A percentile compares a stretch with the other conserved stretches of the same genome.
phyloP scores from a whole-genome alignment of 805 yeast genomes.

The Scheffersomyces coipomensis region DNA sequence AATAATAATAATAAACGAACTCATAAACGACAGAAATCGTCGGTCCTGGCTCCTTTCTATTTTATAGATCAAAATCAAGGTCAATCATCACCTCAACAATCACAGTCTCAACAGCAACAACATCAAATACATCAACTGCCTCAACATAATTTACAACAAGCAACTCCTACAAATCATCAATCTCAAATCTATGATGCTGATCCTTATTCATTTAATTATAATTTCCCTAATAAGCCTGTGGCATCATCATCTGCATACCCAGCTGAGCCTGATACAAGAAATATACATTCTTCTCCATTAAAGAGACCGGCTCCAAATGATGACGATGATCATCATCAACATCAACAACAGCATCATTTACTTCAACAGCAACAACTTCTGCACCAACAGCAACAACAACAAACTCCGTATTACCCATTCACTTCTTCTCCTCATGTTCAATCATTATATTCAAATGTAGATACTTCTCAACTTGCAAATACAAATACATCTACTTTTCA shows the following conservation, averaged over 20 bases:
- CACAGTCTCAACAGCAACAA: slow-evolving; percentile 3
- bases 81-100: slow-evolving; percentile 1
- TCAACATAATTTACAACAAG: slow-evolving; percentile 4
- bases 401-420: not conserved
- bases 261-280: not conserved
- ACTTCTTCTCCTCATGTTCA: not conserved
- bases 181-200: slow-evolving; percentile 1
- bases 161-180: not conserved
- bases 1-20: slow-evolving; percentile 17
- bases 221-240: slow-evolving; percentile 2
- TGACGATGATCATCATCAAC: not conserved
- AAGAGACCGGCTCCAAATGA: slow-evolving; percentile 7
- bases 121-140: not conserved
- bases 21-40: slow-evolving; percentile 39
- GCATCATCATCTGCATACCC: not conserved
- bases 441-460: not conserved
- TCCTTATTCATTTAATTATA: slow-evolving; percentile 3
- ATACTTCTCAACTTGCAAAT: not conserved
- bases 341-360: slow-evolving; percentile 1
- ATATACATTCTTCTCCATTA: slow-evolving; percentile 4
- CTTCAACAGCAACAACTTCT: slow-evolving; percentile 2
- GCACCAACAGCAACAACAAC: slow-evolving; percentile 2
- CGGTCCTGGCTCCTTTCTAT: slow-evolving; percentile 28
- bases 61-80: slow-evolving; percentile 13
- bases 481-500: not conserved